These are phyloP conservation scores for Byssothecium circinans DNA, from an alignment of 2,329 filamentous ascomycete species.

Conservation along the genomic window DNA sequence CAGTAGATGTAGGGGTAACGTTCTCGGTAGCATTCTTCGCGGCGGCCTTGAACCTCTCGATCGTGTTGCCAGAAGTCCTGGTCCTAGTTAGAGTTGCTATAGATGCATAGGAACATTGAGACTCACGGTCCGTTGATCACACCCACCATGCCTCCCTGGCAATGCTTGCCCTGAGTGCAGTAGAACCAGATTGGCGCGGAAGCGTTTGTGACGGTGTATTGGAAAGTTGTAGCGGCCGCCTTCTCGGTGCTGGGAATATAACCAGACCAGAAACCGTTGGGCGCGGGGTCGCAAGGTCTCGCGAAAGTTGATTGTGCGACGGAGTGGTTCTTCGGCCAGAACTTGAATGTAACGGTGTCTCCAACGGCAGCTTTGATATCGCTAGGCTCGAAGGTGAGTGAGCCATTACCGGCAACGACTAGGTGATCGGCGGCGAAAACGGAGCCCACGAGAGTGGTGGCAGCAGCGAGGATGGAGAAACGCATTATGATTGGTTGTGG, in stretches of 20 bases:
- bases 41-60: slow-evolving; percentile 2
- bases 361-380: slow-evolving; percentile 38
- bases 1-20: slow-evolving; percentile 12
- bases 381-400: slow-evolving; percentile 39
- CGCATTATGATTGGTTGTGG: slow-evolving; percentile 41
- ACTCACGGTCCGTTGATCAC: slow-evolving; percentile 44
- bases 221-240: slow-evolving; percentile 33
- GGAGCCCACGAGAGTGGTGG: slow-evolving; percentile 33
- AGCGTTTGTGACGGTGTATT: slow-evolving; percentile 38
- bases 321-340: slow-evolving; percentile 46
- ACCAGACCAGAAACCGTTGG: slow-evolving; percentile 43
- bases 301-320: slow-evolving; percentile 41
- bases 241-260: slow-evolving; percentile 35
- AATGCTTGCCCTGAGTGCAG: slow-evolving; percentile 44
- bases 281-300: slow-evolving; percentile 37
- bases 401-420: slow-evolving; percentile 35
- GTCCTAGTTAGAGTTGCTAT: slow-evolving; percentile 1
- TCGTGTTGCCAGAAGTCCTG: slow-evolving; percentile 8
- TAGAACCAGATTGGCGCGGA: slow-evolving; percentile 46
- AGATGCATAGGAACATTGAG: slow-evolving; percentile 1
- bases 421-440: slow-evolving; percentile 36
- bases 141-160: slow-evolving; percentile 45
- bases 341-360: slow-evolving; percentile 43
- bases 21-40: slow-evolving; percentile 11
- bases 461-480: slow-evolving; percentile 41